Evolutionary conservation across 2,329 filamentous ascomycete genomes (phyloP).

Genomic region (Periconia macrospinosa): DNA sequence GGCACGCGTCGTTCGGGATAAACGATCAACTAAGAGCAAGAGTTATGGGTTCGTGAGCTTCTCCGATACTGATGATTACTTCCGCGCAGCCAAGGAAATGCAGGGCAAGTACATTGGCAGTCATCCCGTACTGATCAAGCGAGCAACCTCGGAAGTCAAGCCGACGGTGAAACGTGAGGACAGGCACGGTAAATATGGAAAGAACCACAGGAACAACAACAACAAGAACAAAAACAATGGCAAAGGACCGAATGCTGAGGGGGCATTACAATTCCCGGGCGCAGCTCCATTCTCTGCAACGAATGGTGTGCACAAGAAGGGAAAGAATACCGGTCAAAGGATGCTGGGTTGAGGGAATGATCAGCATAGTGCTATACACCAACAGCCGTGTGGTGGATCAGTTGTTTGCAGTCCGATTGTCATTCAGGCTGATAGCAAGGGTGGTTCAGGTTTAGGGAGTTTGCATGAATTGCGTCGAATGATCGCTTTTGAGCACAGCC

Average conservation of each 20-base stretch:
- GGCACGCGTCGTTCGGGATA: conserved; percentile 90
- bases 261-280: conserved; percentile 12
- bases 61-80: conserved; percentile 92
- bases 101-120: conserved; percentile 99
- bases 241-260: conserved; percentile 15
- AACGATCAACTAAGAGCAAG: conserved; percentile 93
- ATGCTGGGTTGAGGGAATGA: conserved; percentile 26
- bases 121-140: conserved; percentile 84
- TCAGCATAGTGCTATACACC: background rate
- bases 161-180: conserved; percentile 62
- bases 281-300: conserved; percentile 27
- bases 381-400: background rate
- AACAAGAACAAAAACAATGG: conserved; percentile 55
- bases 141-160: conserved; percentile 90
- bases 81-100: conserved; percentile 96
- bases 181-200: conserved; percentile 33
- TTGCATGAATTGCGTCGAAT: too few species aligned
- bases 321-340: conserved; percentile 29
- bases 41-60: conserved; percentile 98
- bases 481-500: too few species aligned
- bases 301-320: conserved; percentile 35
- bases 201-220: conserved; percentile 32
- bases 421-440: too few species aligned
- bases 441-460: too few species aligned
- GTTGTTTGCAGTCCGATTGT: background rate